Evolutionary conservation across 1,284 basidiomycete species (phyloP), one percentile per base, ranked within the genome.

Genomic region (Pseudozyma hubeiensis): DNA sequence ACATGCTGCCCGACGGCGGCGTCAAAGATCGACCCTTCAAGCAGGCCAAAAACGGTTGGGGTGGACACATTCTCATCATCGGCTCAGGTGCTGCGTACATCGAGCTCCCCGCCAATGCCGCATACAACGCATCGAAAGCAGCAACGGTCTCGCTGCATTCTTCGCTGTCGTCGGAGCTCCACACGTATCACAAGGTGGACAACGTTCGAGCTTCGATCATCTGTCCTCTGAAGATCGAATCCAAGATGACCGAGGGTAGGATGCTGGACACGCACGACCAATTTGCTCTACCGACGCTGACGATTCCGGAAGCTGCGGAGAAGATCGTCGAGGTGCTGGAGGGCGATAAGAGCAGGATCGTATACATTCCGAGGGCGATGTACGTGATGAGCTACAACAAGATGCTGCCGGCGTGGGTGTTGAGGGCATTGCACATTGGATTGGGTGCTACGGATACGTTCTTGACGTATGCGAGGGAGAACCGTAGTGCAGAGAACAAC

Each of bases 41-140:
- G 37, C 59, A 65, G 16, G 72, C 75, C 19, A 64, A 55, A 41
- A 78, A 78, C 46, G 67, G 68, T 3, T 75, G 63, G 60, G 78
- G 78, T 9, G 78, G 78, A 8, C 78, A 79, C 40, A 79, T 79
- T 34, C 65, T 79, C 17, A 54, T 78, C 55, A 71, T 79, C 43
- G 78, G 67, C 17, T 64, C 58, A 5, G 77, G 77, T 16, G 70
- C 77, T 7, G 70, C 77, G 2, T 78, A 67, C 47, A 53, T 69
- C 30, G 67, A 73, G 63, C 64, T 77, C 8, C 77, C 77, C 1
- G 75, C 59, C 7, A 79, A 77, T n/a, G 61, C 64, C 0, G 65
- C 61, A 0, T 79, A 79, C 63, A 75, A 77, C 40, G 64, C 77
- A 0, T 69, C 68, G n/a, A 79, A 79, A 41, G 75, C 75, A 0